Evolutionary conservation across 257 asterid genomes (phyloP).

Genomic region (Oldenlandia corymbosa): DNA sequence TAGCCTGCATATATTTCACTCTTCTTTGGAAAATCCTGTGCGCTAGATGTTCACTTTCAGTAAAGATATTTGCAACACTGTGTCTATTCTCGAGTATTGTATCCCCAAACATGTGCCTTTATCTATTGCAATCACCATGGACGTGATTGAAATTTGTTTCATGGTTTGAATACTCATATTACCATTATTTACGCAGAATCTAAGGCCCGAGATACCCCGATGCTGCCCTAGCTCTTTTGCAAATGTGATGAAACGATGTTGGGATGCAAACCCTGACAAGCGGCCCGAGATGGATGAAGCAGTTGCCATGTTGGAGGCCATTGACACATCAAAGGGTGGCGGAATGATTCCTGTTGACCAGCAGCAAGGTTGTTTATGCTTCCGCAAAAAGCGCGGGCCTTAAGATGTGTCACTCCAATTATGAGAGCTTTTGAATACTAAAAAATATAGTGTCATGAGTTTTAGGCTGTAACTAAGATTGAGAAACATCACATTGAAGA

Average conservation of each 20-base stretch:
- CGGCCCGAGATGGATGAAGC: constrained; percentile 89
- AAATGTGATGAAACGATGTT: constrained; percentile 71
- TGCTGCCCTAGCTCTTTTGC: constrained; percentile 77
- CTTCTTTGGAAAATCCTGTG: neutral
- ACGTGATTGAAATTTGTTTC: neutral
- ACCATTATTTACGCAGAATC: constrained; percentile 69
- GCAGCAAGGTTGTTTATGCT: constrained; percentile 61
- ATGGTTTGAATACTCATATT: too few species aligned
- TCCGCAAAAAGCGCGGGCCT: constrained; percentile 40
- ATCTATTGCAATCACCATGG: neutral
- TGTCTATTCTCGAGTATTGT: neutral
- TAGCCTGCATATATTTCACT: neutral
- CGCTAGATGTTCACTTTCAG: neutral
- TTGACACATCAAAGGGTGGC: constrained; percentile 79
- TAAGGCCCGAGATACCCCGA: constrained; percentile 87
- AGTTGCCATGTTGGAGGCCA: constrained; percentile 64
- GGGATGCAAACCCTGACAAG: constrained; percentile 74
- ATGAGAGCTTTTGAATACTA: neutral
- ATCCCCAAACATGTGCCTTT: neutral
- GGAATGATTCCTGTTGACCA: constrained; percentile 76
- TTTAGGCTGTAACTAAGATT: constrained; percentile 6
- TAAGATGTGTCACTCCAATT: neutral
- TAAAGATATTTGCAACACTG: neutral
- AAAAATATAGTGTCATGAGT: neutral
- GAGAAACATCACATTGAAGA: neutral